phyloP scores from a whole-genome alignment of 805 yeast species.

The Barnettozyma sp. region DNA sequence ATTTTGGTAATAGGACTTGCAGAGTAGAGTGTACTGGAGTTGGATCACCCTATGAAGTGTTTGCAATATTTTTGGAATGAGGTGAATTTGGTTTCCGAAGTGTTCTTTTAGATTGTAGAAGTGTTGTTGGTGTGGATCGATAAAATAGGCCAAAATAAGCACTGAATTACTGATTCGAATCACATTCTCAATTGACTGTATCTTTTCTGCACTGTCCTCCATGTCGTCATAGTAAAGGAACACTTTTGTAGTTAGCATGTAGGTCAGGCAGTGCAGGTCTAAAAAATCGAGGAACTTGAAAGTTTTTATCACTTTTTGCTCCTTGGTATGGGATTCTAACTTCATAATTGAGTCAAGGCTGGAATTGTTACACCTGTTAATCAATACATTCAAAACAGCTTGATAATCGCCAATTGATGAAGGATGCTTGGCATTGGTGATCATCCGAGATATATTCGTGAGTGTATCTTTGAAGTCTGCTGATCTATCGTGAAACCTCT shows the following conservation, averaged over 20 bases:
- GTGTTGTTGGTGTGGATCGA: conserved; percentile 12
- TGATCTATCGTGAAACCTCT: conserved; percentile 7
- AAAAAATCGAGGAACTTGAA: conserved; percentile 9
- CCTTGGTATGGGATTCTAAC: conserved; percentile 4
- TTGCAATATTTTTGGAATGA: conserved; percentile 12
- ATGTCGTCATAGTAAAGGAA: conserved; percentile 7
- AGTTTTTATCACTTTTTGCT: conserved; percentile 3
- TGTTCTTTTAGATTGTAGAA: conserved; percentile 7
- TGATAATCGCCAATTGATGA: conserved; percentile 5
- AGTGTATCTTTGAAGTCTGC: conserved; percentile 2
- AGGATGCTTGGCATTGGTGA: conserved; percentile 8
- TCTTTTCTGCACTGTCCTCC: conserved; percentile 1
- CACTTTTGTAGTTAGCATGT: conserved; percentile 5
- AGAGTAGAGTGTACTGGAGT: conserved; percentile 7
- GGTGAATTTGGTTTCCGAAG: conserved; percentile 9
- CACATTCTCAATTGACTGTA: conserved; percentile 4
- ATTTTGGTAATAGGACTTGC: conserved; percentile 4
- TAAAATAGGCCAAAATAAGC: conserved; percentile 8
- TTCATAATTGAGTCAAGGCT: conserved; percentile 8
- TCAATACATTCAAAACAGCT: conserved; percentile 1
- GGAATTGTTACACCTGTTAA: conserved; percentile 4
- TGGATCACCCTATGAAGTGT: conserved; percentile 7
- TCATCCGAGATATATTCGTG: conserved; percentile 5
- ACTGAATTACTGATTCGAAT: conserved; percentile 6
- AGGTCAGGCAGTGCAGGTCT: conserved; percentile 10